Evolutionary conservation across 176 grass and related monocot genomes (phyloP), one percentile per base, ranked within the genome.

Genomic region (Raddia guianensis): DNA sequence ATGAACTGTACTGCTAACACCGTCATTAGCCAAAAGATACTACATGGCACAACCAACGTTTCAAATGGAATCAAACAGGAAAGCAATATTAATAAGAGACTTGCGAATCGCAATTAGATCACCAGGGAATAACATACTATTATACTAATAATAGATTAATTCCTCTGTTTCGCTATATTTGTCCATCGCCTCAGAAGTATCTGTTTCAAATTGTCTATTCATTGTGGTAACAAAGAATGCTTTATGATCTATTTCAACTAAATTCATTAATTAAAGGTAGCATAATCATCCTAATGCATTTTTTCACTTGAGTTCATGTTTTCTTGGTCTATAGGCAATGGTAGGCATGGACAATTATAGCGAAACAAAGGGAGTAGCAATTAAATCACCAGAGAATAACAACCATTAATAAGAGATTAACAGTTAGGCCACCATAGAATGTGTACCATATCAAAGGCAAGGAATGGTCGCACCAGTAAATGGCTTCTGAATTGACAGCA

Each of bases 361-460:
- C 27, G 27, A 27, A 27, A 27, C 27, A 27, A 27, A 79, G 11
- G 43, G 45, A 72, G 5, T 43, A 51, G n/a, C 5, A 73, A 72
- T 35, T 35, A 34, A 15, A 48, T 63, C 13, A 35, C 68, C n/a
- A 61, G 63, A 81, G 43, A 80, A 66, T 67, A 74, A 40, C 27
- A 40, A 40, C 37, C 4, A 40, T 40, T 40, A 40, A 40, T 40
- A 40, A 79, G 11, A 52, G 45, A 72, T 9, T 43, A 51, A 12
- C 5, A 73, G 62, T 35, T 35, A 34, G 21, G 34, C 51, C 13
- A 35, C 68, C n/a, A 61, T 53, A 81, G 43, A 73, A 66, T 67
- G 66, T 67, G 18, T 58, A 86, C 34, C 19, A 48, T 68, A 68
- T 67, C 63, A 61, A n/a, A 68, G 42, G 70, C 43, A 80, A 51